phyloP scores from a whole-genome alignment of 1,139 yeast species.

The Arxiozyma telluris region DNA sequence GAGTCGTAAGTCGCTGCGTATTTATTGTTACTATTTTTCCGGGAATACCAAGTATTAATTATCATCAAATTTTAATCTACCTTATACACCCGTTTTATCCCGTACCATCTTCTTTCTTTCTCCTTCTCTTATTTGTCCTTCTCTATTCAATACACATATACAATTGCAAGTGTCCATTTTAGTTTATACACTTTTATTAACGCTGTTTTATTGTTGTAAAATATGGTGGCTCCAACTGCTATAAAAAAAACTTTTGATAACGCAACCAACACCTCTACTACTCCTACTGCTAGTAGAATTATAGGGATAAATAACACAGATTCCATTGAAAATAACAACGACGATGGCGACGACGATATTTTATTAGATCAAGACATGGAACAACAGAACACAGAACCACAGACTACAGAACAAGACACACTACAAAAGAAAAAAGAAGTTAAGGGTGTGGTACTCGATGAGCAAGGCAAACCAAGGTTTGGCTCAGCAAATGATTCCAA shows the following conservation, averaged over 20 bases:
- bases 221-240: constrained; percentile 70
- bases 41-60: too few relatives aligned
- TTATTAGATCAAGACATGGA: constrained; percentile 54
- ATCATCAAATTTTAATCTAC: too few relatives aligned
- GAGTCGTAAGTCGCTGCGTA: too few relatives aligned
- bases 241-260: constrained; percentile 24
- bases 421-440: constrained; percentile 31
- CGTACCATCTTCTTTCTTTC: too few relatives aligned
- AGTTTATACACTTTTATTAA: too few relatives aligned
- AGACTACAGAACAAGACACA: constrained; percentile 11
- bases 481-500: constrained; percentile 60
- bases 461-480: constrained; percentile 83
- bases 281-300: constrained; percentile 20
- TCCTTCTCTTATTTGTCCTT: too few relatives aligned
- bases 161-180: too few relatives aligned
- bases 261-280: constrained; percentile 11
- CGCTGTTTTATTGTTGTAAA: neutral
- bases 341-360: constrained; percentile 54
- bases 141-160: too few relatives aligned
- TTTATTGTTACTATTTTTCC: too few relatives aligned
- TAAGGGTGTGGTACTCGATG: constrained; percentile 64
- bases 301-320: constrained; percentile 23
- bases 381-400: constrained; percentile 31
- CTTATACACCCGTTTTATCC: too few relatives aligned
- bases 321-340: constrained; percentile 19